Evolutionary conservation across 192 early-diverging fungal species (phyloP).

Genomic region (Podila epicladia): DNA sequence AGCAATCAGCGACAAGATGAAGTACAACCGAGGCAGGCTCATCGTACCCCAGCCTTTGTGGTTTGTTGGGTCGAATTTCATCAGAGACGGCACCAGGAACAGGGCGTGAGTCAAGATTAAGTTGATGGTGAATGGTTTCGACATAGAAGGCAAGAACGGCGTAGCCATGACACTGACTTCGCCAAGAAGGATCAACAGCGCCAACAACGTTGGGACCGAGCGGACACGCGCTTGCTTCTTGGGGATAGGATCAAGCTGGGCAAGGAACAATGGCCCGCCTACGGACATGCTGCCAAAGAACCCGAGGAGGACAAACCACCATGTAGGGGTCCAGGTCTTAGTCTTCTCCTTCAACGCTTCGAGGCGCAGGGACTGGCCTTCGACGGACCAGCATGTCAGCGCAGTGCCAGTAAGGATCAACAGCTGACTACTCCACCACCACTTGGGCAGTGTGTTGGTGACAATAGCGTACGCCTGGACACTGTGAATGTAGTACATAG

Average conservation of each 20-base stretch:
- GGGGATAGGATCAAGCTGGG: constrained; percentile 26
- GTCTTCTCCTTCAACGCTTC: neutral
- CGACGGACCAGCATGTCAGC: constrained; percentile 46
- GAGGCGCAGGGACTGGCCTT: constrained; percentile 29
- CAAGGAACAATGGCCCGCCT: constrained; percentile 42
- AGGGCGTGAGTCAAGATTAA: constrained; percentile 36
- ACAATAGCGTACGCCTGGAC: constrained; percentile 50
- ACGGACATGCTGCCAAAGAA: constrained; percentile 52
- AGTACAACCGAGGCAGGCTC: constrained; percentile 28
- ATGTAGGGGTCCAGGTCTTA: constrained; percentile 39
- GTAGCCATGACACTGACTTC: constrained; percentile 43
- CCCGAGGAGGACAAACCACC: constrained; percentile 50
- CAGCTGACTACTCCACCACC: constrained; percentile 52
- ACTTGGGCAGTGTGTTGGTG: constrained; percentile 44
- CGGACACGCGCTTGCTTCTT: constrained; percentile 24
- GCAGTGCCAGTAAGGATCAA: constrained; percentile 43
- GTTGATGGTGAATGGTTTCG: constrained; percentile 25
- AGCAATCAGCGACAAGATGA: constrained; percentile 29
- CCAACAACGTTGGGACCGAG: constrained; percentile 27
- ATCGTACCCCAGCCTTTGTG: constrained; percentile 19
- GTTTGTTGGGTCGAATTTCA: constrained; percentile 30
- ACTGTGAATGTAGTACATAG: neutral
- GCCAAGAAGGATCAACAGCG: constrained; percentile 29
- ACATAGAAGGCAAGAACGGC: constrained; percentile 32
- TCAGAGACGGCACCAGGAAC: constrained; percentile 33